Evolutionary conservation across 352 stramenopile species (phyloP), one percentile per base, ranked within the genome.

Genomic region (Phytophthora sp.): DNA sequence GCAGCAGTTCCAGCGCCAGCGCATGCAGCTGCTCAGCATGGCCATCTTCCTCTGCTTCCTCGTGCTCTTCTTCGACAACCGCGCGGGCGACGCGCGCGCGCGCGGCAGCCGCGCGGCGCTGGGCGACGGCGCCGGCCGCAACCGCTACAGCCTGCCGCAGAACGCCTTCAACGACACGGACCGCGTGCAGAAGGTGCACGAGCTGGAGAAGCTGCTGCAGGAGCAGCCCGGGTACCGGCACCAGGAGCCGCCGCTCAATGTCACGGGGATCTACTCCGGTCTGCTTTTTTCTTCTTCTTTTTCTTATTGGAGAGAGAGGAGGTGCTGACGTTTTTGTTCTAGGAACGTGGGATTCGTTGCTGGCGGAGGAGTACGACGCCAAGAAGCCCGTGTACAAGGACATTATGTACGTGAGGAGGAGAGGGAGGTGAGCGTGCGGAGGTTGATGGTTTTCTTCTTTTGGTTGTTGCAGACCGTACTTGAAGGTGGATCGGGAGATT

Each of bases 1-100:
- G 74, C 84, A 93, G 74, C 84, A 93, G 69, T 91, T 94, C 71
- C 86, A 94, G 67, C 77, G 86, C n/a, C 82, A 92, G 73, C 86
- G 86, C 50, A 91, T 94, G 82, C 86, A 94, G 76, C 78, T 94
- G 31, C 78, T 94, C 6, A 92, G 83, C 50, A 94, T 92, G 80
- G 84, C 86, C 31, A 94, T 94, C 44, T 94, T 94, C 43, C 71
- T 94, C 21, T 94, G 86, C 69, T 94, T 94, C 61, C 86, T 94
- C 70, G 82, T 94, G 44, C 69, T 94, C 23, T 92, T 94, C 65
- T 91, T 94, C 48, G 86, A 94, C 55, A 91, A 90, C 64, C 82
- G 80, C 68, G 76, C 81, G 9, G 72, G 74, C 18, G 72, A 86
- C 28, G 56, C 69, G 51, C 72, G 76, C 45, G 54, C 57, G 28